phyloP scores from a whole-genome alignment of 2,329 filamentous ascomycete species.

The Emydomyces testavorans region DNA sequence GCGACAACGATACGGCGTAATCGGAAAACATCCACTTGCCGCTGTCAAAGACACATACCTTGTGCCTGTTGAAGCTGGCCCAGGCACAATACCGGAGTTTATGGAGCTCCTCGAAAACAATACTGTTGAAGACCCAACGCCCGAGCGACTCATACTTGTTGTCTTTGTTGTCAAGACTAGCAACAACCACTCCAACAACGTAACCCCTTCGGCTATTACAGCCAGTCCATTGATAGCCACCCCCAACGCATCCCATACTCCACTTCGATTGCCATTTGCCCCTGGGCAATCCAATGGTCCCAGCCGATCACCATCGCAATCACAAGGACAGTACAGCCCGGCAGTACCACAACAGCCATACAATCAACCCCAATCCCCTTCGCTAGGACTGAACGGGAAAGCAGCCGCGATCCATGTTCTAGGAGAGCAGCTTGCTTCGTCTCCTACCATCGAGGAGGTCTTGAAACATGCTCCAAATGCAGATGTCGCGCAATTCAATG shows the following conservation, averaged over 20 bases:
- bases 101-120: slow-evolving; percentile 81
- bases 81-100: slow-evolving; percentile 62
- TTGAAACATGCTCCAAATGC: slow-evolving; percentile 58
- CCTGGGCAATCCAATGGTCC: neutral
- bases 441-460: slow-evolving; percentile 57
- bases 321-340: slow-evolving; percentile 15
- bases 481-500: slow-evolving; percentile 59
- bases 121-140: slow-evolving; percentile 57
- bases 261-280: slow-evolving; percentile 15
- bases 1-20: slow-evolving; percentile 75
- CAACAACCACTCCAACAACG: slow-evolving; percentile 30
- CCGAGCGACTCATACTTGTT: slow-evolving; percentile 67
- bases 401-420: slow-evolving; percentile 52
- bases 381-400: slow-evolving; percentile 36
- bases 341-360: slow-evolving; percentile 20
- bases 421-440: slow-evolving; percentile 46
- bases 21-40: slow-evolving; percentile 60
- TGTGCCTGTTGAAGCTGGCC: slow-evolving; percentile 67
- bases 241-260: slow-evolving; percentile 16
- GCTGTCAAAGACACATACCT: slow-evolving; percentile 86
- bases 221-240: slow-evolving; percentile 26
- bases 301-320: neutral
- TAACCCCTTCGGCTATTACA: slow-evolving; percentile 26
- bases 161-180: slow-evolving; percentile 70
- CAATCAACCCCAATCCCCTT: slow-evolving; percentile 22